Conservation (phyloP, 1,284 basidiomycete genomes). For the Somion occarium region DNA sequence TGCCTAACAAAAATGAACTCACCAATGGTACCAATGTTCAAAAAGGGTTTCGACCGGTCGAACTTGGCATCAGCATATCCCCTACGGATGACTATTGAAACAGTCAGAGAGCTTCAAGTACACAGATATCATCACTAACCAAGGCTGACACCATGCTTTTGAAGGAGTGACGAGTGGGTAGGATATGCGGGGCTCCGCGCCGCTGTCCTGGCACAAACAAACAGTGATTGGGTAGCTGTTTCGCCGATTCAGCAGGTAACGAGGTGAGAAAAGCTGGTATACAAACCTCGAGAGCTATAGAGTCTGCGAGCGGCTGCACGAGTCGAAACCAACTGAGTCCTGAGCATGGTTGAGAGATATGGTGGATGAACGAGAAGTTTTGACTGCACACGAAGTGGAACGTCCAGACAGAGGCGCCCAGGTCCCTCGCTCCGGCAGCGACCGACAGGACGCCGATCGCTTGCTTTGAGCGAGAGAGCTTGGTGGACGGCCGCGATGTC, state of each 20-base stretch:
- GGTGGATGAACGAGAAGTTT: slow-evolving; percentile 15
- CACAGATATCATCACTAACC: slow-evolving; percentile 13
- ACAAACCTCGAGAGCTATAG: slow-evolving; percentile 43
- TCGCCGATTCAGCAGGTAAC: slow-evolving; percentile 10
- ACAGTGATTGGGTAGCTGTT: slow-evolving; percentile 26
- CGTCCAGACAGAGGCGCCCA: background rate
- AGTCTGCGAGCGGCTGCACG: slow-evolving; percentile 47
- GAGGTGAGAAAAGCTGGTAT: background rate
- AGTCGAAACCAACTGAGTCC: slow-evolving; percentile 43
- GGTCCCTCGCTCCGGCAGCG: background rate
- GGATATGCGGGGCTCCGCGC: slow-evolving; percentile 22
- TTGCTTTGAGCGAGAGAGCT: background rate
- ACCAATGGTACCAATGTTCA: slow-evolving; percentile 97
- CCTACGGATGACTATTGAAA: slow-evolving; percentile 37
- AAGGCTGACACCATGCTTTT: slow-evolving; percentile 17
- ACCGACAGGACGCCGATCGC: slow-evolving; percentile 14
- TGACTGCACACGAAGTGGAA: slow-evolving; percentile 9
- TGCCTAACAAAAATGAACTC: slow-evolving; percentile 19
- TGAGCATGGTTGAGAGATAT: slow-evolving; percentile 31
- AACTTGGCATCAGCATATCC: slow-evolving; percentile 82
- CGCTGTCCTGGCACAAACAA: slow-evolving; percentile 25
- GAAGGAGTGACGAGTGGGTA: slow-evolving; percentile 11
- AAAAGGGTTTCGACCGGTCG: slow-evolving; percentile 86
- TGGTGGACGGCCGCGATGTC: slow-evolving; percentile 30
- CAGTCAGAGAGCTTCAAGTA: slow-evolving; percentile 1